Evolutionary conservation across 495 filamentous ascomycete species (phyloP).

Genomic region (Penicillium robsamsonii): DNA sequence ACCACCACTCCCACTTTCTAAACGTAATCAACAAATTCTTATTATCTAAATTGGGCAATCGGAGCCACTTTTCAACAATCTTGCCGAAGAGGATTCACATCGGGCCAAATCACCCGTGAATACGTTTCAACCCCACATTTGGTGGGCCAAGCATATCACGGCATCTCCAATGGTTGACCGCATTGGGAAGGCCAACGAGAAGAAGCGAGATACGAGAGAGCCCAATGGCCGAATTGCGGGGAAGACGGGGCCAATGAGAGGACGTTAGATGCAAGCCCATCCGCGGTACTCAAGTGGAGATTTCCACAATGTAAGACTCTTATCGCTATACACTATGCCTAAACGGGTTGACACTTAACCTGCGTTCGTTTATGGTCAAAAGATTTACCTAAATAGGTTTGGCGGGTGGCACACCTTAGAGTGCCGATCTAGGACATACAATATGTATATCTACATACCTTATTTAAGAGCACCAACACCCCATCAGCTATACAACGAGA

Average conservation of each 20-base stretch:
- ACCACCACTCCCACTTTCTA: not conserved
- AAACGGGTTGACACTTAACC: not conserved
- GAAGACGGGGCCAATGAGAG: not conserved
- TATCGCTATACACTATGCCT: not conserved
- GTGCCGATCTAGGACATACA: not conserved
- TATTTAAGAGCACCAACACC: not conserved
- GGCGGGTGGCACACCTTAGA: not conserved
- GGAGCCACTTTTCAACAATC: not conserved
- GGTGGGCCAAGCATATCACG: not conserved
- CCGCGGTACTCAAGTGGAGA: not conserved
- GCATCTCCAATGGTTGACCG: not conserved
- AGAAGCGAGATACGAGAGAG: not conserved
- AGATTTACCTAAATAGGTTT: conserved; percentile 10
- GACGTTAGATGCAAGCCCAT: not conserved
- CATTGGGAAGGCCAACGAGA: not conserved
- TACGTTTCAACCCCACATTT: not conserved
- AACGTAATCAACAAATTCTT: not conserved
- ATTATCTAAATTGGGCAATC: not conserved
- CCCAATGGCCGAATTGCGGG: not conserved
- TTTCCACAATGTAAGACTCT: not conserved
- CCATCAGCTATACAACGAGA: not conserved
- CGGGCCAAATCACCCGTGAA: not conserved
- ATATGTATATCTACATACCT: not conserved
- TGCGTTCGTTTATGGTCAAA: conserved; percentile 1
- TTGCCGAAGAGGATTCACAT: not conserved